phyloP scores from a whole-genome alignment of 179 eudicot species.

The Silene noctiflora region DNA sequence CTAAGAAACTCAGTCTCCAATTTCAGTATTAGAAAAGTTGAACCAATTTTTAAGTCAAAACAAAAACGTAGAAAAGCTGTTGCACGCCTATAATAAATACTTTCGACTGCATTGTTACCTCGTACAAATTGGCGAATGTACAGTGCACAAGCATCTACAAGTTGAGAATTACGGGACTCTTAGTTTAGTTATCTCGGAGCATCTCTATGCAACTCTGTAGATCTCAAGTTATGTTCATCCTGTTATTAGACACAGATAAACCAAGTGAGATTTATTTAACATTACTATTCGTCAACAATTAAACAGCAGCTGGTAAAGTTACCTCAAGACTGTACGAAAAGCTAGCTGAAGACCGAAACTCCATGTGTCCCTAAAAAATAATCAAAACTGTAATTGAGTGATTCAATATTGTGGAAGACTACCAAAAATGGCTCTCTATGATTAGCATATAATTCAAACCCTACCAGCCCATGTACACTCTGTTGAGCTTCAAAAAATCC shows the following conservation, averaged over 20 bases:
- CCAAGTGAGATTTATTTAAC: constrained; percentile 2
- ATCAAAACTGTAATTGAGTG: constrained; percentile 7
- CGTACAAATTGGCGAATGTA: constrained; percentile 7
- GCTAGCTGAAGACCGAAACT: constrained; percentile 59
- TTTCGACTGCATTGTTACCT: constrained; percentile 18
- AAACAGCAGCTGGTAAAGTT: constrained; percentile 16
- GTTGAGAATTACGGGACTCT: constrained; percentile 12
- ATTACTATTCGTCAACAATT: background rate
- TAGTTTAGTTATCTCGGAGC: constrained; percentile 27
- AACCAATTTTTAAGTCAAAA: background rate
- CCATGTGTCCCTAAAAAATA: constrained; percentile 68
- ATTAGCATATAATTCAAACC: background rate
- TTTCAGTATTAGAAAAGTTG: background rate
- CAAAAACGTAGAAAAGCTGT: background rate
- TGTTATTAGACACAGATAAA: constrained; percentile 26
- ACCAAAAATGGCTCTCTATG: background rate
- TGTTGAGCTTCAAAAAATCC: constrained; percentile 74
- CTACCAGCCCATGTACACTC: constrained; percentile 77
- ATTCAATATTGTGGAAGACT: background rate
- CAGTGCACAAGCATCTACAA: constrained; percentile 17
- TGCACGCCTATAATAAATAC: background rate
- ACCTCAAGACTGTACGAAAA: constrained; percentile 73
- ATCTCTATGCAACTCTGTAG: constrained; percentile 46
- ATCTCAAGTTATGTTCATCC: constrained; percentile 56
- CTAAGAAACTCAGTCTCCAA: background rate